Conservation (phyloP, 2,329 filamentous ascomycete species). For the Neofusicoccum umdonicola region DNA sequence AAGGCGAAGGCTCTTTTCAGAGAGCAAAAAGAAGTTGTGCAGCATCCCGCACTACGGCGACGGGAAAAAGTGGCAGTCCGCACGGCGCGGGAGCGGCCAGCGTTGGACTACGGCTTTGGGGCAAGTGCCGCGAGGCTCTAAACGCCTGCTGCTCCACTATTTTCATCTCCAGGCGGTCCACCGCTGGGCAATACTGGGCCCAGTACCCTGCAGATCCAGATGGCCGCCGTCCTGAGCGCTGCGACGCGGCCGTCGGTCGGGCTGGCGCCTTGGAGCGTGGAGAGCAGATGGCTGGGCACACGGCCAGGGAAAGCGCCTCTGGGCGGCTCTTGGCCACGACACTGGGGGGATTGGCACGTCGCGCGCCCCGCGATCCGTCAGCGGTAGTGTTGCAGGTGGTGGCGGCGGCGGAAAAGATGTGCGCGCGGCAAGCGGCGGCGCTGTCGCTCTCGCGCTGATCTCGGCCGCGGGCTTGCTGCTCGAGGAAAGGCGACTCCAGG, state of each 20-base stretch:
- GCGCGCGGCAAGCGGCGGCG: slow-evolving; percentile 12
- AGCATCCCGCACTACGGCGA: not conserved
- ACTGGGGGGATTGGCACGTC: slow-evolving; percentile 10
- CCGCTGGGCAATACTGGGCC: slow-evolving; percentile 15
- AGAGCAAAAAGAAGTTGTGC: not conserved
- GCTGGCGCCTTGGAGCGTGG: not conserved
- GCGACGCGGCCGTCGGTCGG: not conserved
- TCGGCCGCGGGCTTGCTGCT: slow-evolving; percentile 6
- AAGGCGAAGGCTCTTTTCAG: not conserved
- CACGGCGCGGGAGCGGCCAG: slow-evolving; percentile 1
- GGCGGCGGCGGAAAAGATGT: slow-evolving; percentile 9
- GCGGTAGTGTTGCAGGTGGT: not conserved
- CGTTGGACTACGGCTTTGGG: not conserved
- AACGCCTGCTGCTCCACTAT: slow-evolving; percentile 7
- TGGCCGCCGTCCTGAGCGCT: not conserved
- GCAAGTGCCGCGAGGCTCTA: slow-evolving; percentile 10
- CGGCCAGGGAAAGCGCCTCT: not conserved
- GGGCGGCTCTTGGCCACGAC: slow-evolving; percentile 3
- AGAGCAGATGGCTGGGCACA: not conserved
- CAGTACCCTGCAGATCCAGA: slow-evolving; percentile 18
- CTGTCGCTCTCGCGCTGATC: slow-evolving; percentile 14
- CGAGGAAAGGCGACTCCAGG: slow-evolving; percentile 3
- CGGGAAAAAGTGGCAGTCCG: not conserved
- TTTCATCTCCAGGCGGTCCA: slow-evolving; percentile 17
- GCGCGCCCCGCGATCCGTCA: slow-evolving; percentile 3